Conservation (phyloP, 169 alveolate genomes). For the Plasmodium gallinaceum region DNA sequence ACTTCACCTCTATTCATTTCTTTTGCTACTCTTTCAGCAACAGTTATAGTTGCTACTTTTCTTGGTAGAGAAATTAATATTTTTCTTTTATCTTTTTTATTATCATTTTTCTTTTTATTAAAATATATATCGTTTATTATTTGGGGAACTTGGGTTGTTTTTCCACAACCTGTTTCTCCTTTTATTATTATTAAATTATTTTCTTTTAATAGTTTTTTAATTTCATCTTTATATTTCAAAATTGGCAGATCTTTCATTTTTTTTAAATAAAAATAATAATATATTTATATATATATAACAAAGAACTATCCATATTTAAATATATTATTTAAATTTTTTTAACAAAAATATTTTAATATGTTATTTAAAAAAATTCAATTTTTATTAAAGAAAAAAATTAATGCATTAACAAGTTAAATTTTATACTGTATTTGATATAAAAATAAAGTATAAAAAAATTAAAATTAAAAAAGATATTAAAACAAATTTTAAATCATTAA, state of each 20-base stretch:
- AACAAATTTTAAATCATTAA: too few relatives aligned
- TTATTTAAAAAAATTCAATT: too few relatives aligned
- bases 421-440: too few relatives aligned
- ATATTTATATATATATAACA: neutral
- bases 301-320: neutral
- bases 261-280: neutral
- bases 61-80: constrained; percentile 91
- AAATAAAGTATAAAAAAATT: too few relatives aligned
- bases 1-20: constrained; percentile 87
- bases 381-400: too few relatives aligned
- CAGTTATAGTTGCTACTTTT: constrained; percentile 94
- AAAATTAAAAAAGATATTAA: too few relatives aligned
- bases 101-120: constrained; percentile 2
- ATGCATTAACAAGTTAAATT: too few relatives aligned
- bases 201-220: constrained; percentile 32
- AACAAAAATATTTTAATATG: too few relatives aligned
- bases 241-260: constrained; percentile 56
- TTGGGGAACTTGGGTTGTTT: constrained; percentile 97
- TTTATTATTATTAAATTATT: constrained; percentile 56
- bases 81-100: neutral
- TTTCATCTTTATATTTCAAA: constrained; percentile 56
- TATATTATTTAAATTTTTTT: neutral
- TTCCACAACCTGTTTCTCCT: constrained; percentile 98
- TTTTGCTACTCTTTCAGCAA: constrained; percentile 91
- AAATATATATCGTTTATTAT: constrained; percentile 88